A percentile compares a stretch with the other conserved stretches of the same genome.
These are phyloP conservation scores for Suillus decipiens DNA, from an alignment of 768 basidiomycete genomes.

Conservation along the genomic window DNA sequence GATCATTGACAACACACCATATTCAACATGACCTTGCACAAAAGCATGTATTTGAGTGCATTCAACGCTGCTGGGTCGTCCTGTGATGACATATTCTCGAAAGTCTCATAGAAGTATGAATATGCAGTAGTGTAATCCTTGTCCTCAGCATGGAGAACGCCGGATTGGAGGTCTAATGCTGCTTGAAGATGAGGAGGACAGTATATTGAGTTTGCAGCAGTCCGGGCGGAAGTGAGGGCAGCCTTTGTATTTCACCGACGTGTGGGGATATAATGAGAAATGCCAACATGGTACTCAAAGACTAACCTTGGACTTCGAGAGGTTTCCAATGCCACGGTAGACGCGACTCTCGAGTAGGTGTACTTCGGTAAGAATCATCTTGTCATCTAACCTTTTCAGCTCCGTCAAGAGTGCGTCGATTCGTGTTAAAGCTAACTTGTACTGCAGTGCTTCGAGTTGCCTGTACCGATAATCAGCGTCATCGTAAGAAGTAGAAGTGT, in stretches of 20 bases:
- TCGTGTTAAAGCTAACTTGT: slow-evolving; percentile 74
- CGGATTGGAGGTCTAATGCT: slow-evolving; percentile 65
- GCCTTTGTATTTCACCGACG: slow-evolving; percentile 47
- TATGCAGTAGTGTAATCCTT: slow-evolving; percentile 98
- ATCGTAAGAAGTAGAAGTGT: slow-evolving; percentile 5
- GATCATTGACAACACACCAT: slow-evolving; percentile 54
- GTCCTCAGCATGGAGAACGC: slow-evolving; percentile 93
- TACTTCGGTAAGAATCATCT: slow-evolving; percentile 96
- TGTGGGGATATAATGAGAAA: background rate
- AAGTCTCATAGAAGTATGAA: slow-evolving; percentile 96
- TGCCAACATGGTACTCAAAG: background rate
- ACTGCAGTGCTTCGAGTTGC: slow-evolving; percentile 74
- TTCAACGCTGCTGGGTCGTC: slow-evolving; percentile 75
- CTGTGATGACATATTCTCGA: slow-evolving; percentile 82
- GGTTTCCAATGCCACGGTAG: slow-evolving; percentile 86
- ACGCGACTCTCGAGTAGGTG: slow-evolving; percentile 92
- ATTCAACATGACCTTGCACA: slow-evolving; percentile 98
- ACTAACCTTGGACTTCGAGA: slow-evolving; percentile 84
- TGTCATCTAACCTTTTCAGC: slow-evolving; percentile 92
- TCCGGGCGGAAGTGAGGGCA: slow-evolving; percentile 85
- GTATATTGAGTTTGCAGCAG: slow-evolving; percentile 95
- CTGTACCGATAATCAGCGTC: slow-evolving; percentile 34
- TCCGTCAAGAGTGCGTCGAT: slow-evolving; percentile 91
- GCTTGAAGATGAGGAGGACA: slow-evolving; percentile 74
- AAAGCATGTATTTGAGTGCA: slow-evolving; percentile 95